Conservation (phyloP, 495 filamentous ascomycete species). For the Xylaria scruposa region DNA sequence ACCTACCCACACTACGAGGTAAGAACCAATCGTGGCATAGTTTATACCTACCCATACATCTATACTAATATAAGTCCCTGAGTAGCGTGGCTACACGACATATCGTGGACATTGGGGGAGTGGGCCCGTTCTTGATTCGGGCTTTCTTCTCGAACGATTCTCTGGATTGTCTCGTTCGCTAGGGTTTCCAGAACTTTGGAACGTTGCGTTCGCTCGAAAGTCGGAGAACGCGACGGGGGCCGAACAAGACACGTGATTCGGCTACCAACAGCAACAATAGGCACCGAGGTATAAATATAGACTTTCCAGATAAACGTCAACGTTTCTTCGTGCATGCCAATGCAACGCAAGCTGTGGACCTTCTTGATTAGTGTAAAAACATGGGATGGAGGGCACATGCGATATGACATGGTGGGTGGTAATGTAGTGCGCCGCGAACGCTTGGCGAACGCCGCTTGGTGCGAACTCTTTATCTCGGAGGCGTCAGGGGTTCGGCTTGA, state of each 20-base stretch:
- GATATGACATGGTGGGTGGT: background rate
- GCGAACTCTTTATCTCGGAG: conserved; percentile 6
- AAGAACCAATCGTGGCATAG: conserved; percentile 6
- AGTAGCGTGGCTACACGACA: background rate
- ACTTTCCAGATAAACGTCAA: background rate
- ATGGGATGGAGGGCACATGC: background rate
- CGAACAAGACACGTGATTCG: background rate
- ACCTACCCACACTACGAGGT: background rate
- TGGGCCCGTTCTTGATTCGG: conserved; percentile 12
- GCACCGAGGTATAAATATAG: conserved; percentile 1
- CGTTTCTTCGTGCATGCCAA: background rate
- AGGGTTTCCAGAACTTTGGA: conserved; percentile 15
- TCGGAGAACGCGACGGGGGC: background rate
- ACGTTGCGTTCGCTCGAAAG: conserved; percentile 4
- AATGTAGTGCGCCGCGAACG: background rate
- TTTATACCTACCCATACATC: background rate
- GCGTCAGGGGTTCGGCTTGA: conserved; percentile 11
- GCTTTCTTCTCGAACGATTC: conserved; percentile 25
- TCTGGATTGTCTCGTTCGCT: background rate
- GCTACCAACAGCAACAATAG: background rate
- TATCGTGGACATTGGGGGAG: background rate
- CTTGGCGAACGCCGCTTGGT: conserved; percentile 10
- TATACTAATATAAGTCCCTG: conserved; percentile 5
- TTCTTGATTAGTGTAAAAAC: conserved; percentile 1
- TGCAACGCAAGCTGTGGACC: conserved; percentile 14